A percentile compares a stretch with the other conserved stretches of the same genome.
These are phyloP conservation scores for Batrachochytrium dendrobatidis DNA, from an alignment of 371 early-diverging fungal species.

Conservation along the genomic window DNA sequence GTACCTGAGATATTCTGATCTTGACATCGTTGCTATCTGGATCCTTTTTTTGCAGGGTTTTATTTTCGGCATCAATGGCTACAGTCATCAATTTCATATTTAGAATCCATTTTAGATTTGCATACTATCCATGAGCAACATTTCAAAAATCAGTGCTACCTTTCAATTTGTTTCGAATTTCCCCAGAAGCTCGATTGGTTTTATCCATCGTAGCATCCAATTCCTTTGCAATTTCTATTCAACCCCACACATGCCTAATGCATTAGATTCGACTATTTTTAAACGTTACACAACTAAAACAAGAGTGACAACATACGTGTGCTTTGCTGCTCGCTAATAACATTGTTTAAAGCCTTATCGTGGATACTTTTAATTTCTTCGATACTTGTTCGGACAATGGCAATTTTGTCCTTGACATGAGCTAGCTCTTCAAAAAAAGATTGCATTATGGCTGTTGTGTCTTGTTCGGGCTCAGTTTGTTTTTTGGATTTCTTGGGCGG, in stretches of 20 bases:
- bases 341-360: conserved; percentile 14
- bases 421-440: conserved; percentile 17
- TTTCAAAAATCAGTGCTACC: conserved; percentile 12
- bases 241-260: background rate
- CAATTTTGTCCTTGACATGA: conserved; percentile 5
- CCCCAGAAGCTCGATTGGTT: conserved; percentile 50
- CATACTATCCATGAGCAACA: background rate
- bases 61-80: conserved; percentile 48
- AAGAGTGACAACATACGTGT: conserved; percentile 9
- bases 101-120: background rate
- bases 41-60: conserved; percentile 53
- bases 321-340: conserved; percentile 13
- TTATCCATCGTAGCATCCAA: conserved; percentile 58
- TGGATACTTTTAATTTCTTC: conserved; percentile 14
- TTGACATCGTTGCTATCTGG: conserved; percentile 50
- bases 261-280: too few relatives aligned
- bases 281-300: too few relatives aligned
- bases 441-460: conserved; percentile 7
- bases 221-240: conserved; percentile 45
- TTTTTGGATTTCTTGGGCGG: conserved; percentile 2
- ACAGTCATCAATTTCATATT: background rate
- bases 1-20: conserved; percentile 60
- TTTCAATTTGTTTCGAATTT: conserved; percentile 38
- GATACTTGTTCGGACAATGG: conserved; percentile 1
- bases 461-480: conserved; percentile 2